Evolutionary conservation across 495 filamentous ascomycete genomes (phyloP).

Genomic region (Penicillium cataractarum): DNA sequence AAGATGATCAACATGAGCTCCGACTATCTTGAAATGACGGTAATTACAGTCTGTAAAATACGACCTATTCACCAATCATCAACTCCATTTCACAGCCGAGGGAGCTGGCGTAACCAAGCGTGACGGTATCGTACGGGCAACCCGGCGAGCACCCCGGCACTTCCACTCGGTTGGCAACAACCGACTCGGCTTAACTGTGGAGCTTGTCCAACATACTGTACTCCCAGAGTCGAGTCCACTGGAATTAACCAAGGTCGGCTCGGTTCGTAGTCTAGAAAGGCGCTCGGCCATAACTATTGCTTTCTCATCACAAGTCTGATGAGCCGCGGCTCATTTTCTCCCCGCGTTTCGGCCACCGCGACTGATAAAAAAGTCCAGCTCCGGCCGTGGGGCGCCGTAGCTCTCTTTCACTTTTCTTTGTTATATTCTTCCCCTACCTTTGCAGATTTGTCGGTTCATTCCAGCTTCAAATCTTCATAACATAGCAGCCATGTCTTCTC

Average conservation of each 20-base stretch:
- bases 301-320: conserved; percentile 9
- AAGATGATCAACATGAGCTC: neutral
- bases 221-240: neutral
- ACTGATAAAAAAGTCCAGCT: conserved; percentile 12
- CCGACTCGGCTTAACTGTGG: conserved; percentile 2
- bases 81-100: conserved; percentile 25
- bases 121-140: conserved; percentile 39
- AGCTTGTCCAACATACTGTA: neutral
- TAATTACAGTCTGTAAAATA: neutral
- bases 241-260: conserved; percentile 16
- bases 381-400: neutral
- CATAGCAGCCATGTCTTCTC: conserved; percentile 41
- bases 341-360: conserved; percentile 19
- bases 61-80: conserved; percentile 17
- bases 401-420: conserved; percentile 3
- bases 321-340: conserved; percentile 21
- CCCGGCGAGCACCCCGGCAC: conserved; percentile 28
- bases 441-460: neutral
- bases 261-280: conserved; percentile 10
- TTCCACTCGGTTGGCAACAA: conserved; percentile 26
- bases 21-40: neutral
- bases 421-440: neutral
- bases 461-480: neutral
- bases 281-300: neutral
- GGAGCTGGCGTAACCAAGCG: conserved; percentile 2